Evolutionary conservation across 352 stramenopile genomes (phyloP).

Genomic region (Phytopythium kandeliae): DNA sequence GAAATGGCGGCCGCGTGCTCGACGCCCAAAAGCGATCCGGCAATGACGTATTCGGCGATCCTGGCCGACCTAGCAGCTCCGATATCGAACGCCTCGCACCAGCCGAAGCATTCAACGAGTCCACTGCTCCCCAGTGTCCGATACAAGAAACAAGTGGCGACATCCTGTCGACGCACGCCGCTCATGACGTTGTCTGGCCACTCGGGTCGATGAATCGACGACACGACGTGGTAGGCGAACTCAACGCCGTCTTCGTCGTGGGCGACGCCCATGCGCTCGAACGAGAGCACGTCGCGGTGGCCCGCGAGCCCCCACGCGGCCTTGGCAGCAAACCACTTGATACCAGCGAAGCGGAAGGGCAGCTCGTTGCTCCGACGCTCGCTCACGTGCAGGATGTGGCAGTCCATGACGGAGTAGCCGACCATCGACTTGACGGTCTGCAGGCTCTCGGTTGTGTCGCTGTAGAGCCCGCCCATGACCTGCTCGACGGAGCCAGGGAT

Average conservation of each 20-base stretch:
- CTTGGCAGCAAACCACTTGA: conserved; percentile 36
- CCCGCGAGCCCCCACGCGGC: conserved; percentile 22
- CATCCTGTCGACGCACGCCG: conserved; percentile 26
- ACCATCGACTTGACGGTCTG: conserved; percentile 27
- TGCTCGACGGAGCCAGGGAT: conserved; percentile 30
- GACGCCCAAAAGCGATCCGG: conserved; percentile 29
- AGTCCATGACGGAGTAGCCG: conserved; percentile 27
- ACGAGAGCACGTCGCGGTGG: conserved; percentile 32
- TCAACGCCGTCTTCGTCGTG: conserved; percentile 23
- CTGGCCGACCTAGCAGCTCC: conserved; percentile 16
- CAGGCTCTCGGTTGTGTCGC: conserved; percentile 32
- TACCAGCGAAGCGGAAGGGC: conserved; percentile 39
- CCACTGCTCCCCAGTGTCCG: conserved; percentile 13
- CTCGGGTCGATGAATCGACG: conserved; percentile 37
- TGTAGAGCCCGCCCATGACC: conserved; percentile 42
- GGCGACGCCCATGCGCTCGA: conserved; percentile 32
- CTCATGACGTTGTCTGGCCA: conserved; percentile 30
- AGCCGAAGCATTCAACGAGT: conserved; percentile 33
- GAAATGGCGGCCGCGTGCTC: conserved; percentile 14
- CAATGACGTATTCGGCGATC: conserved; percentile 27
- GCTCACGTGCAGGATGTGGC: conserved; percentile 22
- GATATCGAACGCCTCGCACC: conserved; percentile 29
- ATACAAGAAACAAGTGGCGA: conserved; percentile 35
- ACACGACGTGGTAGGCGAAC: conserved; percentile 35
- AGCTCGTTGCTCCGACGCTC: conserved; percentile 20